Evolutionary conservation across 2,329 filamentous ascomycete genomes (phyloP).

Genomic region (Talaromyces amestolkiae): DNA sequence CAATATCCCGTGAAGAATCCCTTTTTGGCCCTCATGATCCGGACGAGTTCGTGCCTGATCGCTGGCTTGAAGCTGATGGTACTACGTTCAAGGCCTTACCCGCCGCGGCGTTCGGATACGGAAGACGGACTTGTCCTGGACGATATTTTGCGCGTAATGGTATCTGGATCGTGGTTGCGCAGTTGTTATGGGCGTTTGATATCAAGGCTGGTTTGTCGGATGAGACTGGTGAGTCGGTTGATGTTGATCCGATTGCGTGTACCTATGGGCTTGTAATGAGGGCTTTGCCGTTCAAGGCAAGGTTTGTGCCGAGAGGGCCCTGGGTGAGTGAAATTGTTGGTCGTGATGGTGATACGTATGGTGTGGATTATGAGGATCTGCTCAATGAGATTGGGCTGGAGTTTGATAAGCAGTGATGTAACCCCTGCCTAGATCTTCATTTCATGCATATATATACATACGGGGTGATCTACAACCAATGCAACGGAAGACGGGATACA

Average conservation of each 20-base stretch:
- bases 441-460: too few species aligned
- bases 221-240: conserved; percentile 11
- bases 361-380: conserved; percentile 18
- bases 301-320: conserved; percentile 19
- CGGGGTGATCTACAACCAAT: too few species aligned
- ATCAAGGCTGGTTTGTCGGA: conserved; percentile 22
- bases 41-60: conserved; percentile 38
- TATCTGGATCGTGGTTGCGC: conserved; percentile 30
- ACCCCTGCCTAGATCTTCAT: too few species aligned
- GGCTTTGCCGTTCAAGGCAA: conserved; percentile 22
- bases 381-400: conserved; percentile 20
- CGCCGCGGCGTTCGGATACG: conserved; percentile 27
- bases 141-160: conserved; percentile 34
- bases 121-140: conserved; percentile 33
- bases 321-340: conserved; percentile 20
- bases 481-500: too few species aligned
- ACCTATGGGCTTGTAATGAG: conserved; percentile 21
- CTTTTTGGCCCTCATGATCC: conserved; percentile 36
- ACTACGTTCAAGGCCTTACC: not conserved
- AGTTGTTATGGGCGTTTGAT: conserved; percentile 34
- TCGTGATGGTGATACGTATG: conserved; percentile 16
- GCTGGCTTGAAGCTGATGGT: conserved; percentile 34
- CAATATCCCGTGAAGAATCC: conserved; percentile 41
- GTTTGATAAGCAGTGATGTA: conserved; percentile 5
- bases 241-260: conserved; percentile 19